phyloP scores from a whole-genome alignment of 129 eudicot genomes.

The Solidago caesia region DNA sequence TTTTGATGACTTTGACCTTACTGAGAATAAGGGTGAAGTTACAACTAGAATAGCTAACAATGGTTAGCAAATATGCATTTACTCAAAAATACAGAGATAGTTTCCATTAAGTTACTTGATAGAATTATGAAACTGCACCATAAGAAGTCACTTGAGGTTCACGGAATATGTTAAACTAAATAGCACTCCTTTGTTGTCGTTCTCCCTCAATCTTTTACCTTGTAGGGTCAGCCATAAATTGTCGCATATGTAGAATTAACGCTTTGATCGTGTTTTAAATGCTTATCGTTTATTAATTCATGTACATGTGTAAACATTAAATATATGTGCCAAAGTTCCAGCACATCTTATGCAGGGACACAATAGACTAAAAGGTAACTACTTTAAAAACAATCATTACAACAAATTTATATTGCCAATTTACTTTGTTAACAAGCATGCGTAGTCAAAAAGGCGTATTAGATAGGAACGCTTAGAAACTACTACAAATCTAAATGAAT shows the following conservation, averaged over 20 bases:
- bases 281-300: background rate
- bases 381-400: background rate
- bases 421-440: background rate
- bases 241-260: slow-evolving; percentile 14
- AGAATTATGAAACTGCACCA: background rate
- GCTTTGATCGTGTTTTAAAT: background rate
- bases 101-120: background rate
- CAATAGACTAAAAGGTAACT: background rate
- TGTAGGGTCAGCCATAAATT: slow-evolving; percentile 10
- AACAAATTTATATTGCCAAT: slow-evolving; percentile 4
- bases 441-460: background rate
- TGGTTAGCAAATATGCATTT: background rate
- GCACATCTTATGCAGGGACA: slow-evolving; percentile 1
- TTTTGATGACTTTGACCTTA: too few species aligned
- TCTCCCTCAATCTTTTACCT: slow-evolving; percentile 2
- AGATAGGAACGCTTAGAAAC: background rate
- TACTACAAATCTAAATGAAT: too few species aligned
- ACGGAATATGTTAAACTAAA: background rate
- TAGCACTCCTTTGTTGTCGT: background rate
- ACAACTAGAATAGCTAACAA: too few species aligned
- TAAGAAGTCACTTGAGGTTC: background rate
- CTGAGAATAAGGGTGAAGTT: too few species aligned
- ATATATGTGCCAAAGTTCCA: background rate
- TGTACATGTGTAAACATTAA: background rate
- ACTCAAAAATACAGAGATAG: background rate